A percentile compares a stretch with the other conserved stretches of the same genome.
phyloP scores from a whole-genome alignment of 805 yeast species.

The Schwanniomyces pseudopolymorphus region DNA sequence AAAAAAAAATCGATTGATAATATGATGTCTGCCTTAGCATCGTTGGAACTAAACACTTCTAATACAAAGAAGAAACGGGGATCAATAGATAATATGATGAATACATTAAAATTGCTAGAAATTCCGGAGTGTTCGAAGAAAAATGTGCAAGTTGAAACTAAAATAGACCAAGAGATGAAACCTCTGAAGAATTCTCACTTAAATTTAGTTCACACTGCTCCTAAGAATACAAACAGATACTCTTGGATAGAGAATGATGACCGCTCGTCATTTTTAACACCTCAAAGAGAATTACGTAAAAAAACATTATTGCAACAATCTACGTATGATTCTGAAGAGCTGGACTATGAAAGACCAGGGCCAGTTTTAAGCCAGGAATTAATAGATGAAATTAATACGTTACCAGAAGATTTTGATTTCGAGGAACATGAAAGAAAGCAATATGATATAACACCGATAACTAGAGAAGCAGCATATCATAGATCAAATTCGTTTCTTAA shows the following conservation, averaged over 20 bases:
- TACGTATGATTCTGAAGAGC: background rate
- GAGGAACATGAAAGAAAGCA: conserved; percentile 21
- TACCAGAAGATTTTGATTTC: conserved; percentile 41
- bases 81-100: conserved; percentile 26
- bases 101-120: conserved; percentile 11
- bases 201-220: background rate
- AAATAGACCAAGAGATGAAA: background rate
- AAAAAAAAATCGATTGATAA: conserved; percentile 30
- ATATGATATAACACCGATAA: background rate
- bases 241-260: conserved; percentile 34
- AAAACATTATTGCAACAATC: background rate
- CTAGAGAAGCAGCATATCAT: conserved; percentile 13
- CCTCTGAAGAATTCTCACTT: background rate
- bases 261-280: conserved; percentile 11
- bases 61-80: conserved; percentile 9
- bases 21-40: conserved; percentile 30
- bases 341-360: conserved; percentile 3
- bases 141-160: background rate
- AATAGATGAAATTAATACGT: conserved; percentile 34
- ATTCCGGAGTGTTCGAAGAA: background rate
- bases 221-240: conserved; percentile 14
- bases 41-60: conserved; percentile 8
- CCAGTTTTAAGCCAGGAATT: conserved; percentile 26
- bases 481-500: conserved; percentile 41
- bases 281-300: background rate